Conservation (phyloP, 2,329 filamentous ascomycete genomes). For the Sclerotinia trifoliorum region DNA sequence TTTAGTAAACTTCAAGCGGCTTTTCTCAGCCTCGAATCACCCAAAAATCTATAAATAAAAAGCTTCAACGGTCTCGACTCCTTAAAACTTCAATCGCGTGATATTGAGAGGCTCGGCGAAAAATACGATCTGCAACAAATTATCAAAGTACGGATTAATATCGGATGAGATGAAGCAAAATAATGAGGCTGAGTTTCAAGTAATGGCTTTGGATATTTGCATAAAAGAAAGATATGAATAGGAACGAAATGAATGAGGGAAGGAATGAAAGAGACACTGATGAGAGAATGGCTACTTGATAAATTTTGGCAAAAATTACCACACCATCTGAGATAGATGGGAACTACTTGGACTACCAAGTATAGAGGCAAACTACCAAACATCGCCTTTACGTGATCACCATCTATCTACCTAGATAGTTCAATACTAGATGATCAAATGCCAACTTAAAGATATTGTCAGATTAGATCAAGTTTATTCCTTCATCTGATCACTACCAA, state of each 20-base stretch:
- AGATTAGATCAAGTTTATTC: conserved; percentile 27
- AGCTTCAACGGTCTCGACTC: background rate
- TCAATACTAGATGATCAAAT: background rate
- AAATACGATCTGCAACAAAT: conserved; percentile 20
- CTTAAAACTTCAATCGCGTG: background rate
- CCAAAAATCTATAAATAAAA: background rate
- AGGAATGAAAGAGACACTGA: background rate
- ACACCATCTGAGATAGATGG: background rate
- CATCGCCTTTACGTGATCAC: background rate
- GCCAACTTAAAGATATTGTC: conserved; percentile 12
- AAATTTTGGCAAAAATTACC: background rate
- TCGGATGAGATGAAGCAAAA: conserved; percentile 12
- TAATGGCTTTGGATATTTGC: background rate
- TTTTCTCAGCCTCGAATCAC: background rate
- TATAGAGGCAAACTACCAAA: background rate
- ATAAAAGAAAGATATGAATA: background rate
- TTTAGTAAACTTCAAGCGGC: background rate
- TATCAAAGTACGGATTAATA: background rate
- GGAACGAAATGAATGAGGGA: background rate
- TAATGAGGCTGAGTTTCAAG: background rate
- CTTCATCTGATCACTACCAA: conserved; percentile 20
- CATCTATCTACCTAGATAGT: background rate
- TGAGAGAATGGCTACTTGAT: background rate
- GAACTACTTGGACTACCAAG: background rate
- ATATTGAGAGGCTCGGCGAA: conserved; percentile 5